Base-by-base conservation (phyloP, 345 rosid species). In the Eutrema yunnanense region DNA sequence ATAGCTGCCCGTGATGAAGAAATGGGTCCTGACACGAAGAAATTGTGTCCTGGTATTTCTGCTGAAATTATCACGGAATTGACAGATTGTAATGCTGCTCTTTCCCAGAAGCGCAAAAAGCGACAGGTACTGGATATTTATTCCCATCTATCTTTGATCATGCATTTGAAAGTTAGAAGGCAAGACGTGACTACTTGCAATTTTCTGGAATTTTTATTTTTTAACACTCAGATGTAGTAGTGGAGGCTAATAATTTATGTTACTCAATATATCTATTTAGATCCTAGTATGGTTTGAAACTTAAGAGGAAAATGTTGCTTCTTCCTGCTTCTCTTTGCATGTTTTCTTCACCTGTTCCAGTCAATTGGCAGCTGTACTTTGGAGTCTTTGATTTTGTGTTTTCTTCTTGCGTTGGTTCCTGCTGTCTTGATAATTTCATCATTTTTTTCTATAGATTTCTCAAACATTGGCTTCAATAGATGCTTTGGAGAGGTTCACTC, bases 91-190 rank as follows among this genome's bases (percentile, higher is more conserved):
- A 95, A 95, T 72, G 84, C 90, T 13, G 84, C 94, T 43, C 92
- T 95, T 69, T 95, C 99, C 19, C 93, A 90, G 72, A 92, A 86
- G 79, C 92, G 98, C 10, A 95, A 90, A 85, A 90, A 77, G 80
- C 81, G 89, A 29, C 90, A 84, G 94, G 96, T 90, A 80, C 52
- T 53, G 32, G 44, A 69, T 44, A 59, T 51, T 50, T 52, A 41
- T 34, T 4, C 48, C 4, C 69, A 59, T 74, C 42, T 9, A 12
- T 41, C 38, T 74, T 50, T 48, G 56, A 6, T 27, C 54, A 51
- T 67, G 48, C 54, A 40, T 65, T 60, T 67, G 50, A 52, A 43
- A 34, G 27, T 51, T 65, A 34, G 67, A 38, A 38, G 34, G 34
- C n/a, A 42, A 59, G 43, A 67, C 44, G 50, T 66, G 29, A 47